A percentile compares a stretch with the other conserved stretches of the same genome.
phyloP scores from a whole-genome alignment of 2,329 filamentous ascomycete species.

The Monosporascus sp. region DNA sequence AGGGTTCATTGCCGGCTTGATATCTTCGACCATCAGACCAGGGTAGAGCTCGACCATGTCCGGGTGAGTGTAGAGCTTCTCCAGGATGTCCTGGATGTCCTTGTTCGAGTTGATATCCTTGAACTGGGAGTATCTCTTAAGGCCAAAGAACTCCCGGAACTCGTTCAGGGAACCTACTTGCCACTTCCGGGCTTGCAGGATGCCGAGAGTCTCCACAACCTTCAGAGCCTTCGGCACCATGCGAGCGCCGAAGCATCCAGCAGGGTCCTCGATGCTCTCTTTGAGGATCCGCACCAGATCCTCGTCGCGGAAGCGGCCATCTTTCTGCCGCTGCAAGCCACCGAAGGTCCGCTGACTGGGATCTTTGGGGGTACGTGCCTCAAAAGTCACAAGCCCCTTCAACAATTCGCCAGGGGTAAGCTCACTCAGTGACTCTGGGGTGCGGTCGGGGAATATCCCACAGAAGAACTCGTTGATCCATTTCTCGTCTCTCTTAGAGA shows the following conservation, averaged over 20 bases:
- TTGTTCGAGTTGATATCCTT: slow-evolving; percentile 53
- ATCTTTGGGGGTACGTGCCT: slow-evolving; percentile 34
- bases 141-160: slow-evolving; percentile 57
- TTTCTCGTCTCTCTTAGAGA: slow-evolving; percentile 54
- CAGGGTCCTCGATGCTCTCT: slow-evolving; percentile 55
- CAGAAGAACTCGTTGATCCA: slow-evolving; percentile 55
- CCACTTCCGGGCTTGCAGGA: slow-evolving; percentile 57
- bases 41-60: slow-evolving; percentile 67
- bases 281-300: slow-evolving; percentile 53
- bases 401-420: slow-evolving; percentile 17
- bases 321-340: slow-evolving; percentile 38
- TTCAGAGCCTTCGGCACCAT: slow-evolving; percentile 55
- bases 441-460: slow-evolving; percentile 34
- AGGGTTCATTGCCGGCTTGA: slow-evolving; percentile 44
- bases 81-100: slow-evolving; percentile 50
- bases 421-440: slow-evolving; percentile 17
- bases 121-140: slow-evolving; percentile 52
- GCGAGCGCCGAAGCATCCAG: slow-evolving; percentile 53
- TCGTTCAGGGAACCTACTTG: slow-evolving; percentile 58
- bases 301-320: slow-evolving; percentile 52
- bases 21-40: slow-evolving; percentile 58
- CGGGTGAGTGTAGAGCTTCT: slow-evolving; percentile 56
- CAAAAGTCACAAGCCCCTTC: slow-evolving; percentile 27
- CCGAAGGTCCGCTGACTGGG: slow-evolving; percentile 45
- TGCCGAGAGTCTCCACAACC: slow-evolving; percentile 58